A percentile compares a stretch with the other conserved stretches of the same genome.
phyloP scores from a whole-genome alignment of 78 protist genomes.

The Paulinella micropora region DNA sequence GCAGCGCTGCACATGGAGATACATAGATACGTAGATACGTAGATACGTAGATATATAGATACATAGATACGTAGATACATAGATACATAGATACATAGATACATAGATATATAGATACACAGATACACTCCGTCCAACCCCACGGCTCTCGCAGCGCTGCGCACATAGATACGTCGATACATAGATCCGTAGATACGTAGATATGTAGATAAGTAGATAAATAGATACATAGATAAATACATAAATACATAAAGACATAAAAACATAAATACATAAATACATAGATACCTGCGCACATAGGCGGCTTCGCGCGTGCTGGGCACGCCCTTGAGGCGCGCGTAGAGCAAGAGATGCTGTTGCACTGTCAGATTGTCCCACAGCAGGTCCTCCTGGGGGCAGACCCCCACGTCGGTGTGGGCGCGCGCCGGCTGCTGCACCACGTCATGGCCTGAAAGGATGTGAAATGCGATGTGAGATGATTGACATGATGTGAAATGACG shows the following conservation, averaged over 20 bases:
- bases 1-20: too few relatives aligned
- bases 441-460: too few relatives aligned
- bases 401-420: too few relatives aligned
- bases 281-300: background rate
- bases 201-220: background rate
- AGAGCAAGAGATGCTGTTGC: constrained; percentile 55
- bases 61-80: background rate
- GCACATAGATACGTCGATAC: background rate
- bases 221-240: background rate
- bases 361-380: constrained; percentile 59
- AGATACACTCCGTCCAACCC: too few relatives aligned
- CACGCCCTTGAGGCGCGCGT: constrained; percentile 7
- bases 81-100: background rate
- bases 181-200: background rate
- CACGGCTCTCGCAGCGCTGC: too few relatives aligned
- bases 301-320: background rate
- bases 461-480: too few relatives aligned
- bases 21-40: background rate
- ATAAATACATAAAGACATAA: background rate
- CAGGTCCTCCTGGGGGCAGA: constrained; percentile 71
- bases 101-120: too few relatives aligned
- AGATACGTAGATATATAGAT: background rate
- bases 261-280: background rate
- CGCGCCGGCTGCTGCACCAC: too few relatives aligned
- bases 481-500: too few relatives aligned